Evolutionary conservation across 2,329 filamentous ascomycete genomes (phyloP).

Genomic region (Scopulariopsis brevicaulis): DNA sequence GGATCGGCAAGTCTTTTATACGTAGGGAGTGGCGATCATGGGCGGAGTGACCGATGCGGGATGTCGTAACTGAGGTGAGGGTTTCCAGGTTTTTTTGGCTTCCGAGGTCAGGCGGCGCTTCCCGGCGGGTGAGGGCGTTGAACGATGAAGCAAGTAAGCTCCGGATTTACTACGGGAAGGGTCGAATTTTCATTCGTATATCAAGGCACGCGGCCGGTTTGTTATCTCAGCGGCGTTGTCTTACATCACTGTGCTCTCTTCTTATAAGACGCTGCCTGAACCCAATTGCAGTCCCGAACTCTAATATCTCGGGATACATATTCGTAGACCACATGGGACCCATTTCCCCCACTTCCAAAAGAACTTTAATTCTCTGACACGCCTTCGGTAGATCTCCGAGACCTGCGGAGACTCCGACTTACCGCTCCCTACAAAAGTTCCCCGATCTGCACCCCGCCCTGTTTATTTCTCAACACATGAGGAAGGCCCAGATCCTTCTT

Average conservation of each 20-base stretch:
- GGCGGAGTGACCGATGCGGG: background rate
- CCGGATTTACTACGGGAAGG: background rate
- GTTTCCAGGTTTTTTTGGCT: background rate
- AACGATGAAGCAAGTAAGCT: background rate
- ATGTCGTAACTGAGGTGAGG: background rate
- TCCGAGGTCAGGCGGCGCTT: no score
- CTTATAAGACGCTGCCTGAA: background rate
- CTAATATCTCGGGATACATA: background rate
- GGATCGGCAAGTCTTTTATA: background rate
- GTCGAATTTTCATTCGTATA: no score
- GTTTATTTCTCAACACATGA: background rate
- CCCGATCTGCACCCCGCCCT: background rate
- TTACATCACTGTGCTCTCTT: no score
- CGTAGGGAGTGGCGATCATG: background rate
- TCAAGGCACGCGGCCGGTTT: background rate
- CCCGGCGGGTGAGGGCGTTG: background rate
- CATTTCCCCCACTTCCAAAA: background rate
- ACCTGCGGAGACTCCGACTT: background rate
- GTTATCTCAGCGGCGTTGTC: background rate
- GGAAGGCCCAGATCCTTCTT: background rate
- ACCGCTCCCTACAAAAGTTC: background rate
- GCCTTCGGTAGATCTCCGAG: background rate
- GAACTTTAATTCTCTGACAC: background rate
- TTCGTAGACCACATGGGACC: background rate
- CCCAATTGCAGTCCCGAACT: background rate